Evolutionary conservation across 176 grass and related monocot genomes (phyloP).

Genomic region (Aechmea fasciata): DNA sequence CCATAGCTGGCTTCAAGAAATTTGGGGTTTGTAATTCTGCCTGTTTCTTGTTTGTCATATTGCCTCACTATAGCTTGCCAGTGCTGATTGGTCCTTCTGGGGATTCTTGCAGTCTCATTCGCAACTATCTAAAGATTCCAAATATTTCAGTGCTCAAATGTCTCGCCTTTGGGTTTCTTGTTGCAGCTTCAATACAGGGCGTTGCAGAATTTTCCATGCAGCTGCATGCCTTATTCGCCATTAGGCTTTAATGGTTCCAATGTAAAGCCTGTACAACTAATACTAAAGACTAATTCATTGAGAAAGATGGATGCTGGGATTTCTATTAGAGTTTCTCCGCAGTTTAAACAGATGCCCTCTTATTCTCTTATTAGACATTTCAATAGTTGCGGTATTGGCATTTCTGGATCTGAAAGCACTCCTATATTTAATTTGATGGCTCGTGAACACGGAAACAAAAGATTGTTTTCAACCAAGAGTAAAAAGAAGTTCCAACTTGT

Average conservation of each 20-base stretch:
- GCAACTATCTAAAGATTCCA: neutral
- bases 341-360: conserved; percentile 35
- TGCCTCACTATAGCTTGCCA: neutral
- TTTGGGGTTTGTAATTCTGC: neutral
- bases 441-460: conserved; percentile 16
- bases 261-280: conserved; percentile 21
- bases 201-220: conserved; percentile 36
- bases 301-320: conserved; percentile 19
- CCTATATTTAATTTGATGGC: conserved; percentile 21
- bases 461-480: conserved; percentile 25
- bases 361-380: conserved; percentile 42
- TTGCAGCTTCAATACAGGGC: conserved; percentile 51
- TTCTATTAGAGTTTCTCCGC: conserved; percentile 21
- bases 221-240: conserved; percentile 21
- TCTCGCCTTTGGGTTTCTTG: conserved; percentile 4
- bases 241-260: conserved; percentile 18
- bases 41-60: neutral
- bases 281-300: conserved; percentile 30
- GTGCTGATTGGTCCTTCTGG: neutral
- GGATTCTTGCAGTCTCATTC: neutral
- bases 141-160: neutral
- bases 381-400: conserved; percentile 12
- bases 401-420: conserved; percentile 1
- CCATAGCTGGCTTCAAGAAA: neutral
- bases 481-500: conserved; percentile 25